Percentiles rank a stretch among this genome's conserved stretches.
Evolutionary conservation across 768 basidiomycete species (phyloP).

Genomic region (Flagelloscypha sp.): DNA sequence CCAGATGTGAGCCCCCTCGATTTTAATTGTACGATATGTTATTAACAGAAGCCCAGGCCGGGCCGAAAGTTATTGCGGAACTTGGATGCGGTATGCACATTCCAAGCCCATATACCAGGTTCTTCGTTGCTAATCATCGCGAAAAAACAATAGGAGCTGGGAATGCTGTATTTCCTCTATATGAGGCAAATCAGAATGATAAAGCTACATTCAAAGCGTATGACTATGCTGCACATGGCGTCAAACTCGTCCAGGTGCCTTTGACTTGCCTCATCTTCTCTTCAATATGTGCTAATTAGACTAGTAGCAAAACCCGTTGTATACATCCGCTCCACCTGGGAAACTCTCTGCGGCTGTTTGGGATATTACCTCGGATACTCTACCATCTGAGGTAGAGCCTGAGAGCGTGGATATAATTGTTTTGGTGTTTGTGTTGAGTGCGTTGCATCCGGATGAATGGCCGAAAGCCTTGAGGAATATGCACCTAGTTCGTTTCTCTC

Average conservation of each 20-base stretch:
- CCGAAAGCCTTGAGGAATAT: slow-evolving; percentile 71
- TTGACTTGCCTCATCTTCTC: not conserved
- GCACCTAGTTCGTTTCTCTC: slow-evolving; percentile 42
- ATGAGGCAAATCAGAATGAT: slow-evolving; percentile 78
- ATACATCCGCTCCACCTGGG: slow-evolving; percentile 57
- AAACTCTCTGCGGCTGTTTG: slow-evolving; percentile 76
- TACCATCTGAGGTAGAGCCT: slow-evolving; percentile 57
- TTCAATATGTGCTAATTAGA: not conserved
- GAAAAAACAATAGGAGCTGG: slow-evolving; percentile 62
- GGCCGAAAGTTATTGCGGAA: slow-evolving; percentile 69
- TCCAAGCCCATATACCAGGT: slow-evolving; percentile 7
- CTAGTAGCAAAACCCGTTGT: slow-evolving; percentile 69
- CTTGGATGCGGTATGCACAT: slow-evolving; percentile 73
- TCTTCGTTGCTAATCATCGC: not conserved
- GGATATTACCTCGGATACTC: slow-evolving; percentile 70
- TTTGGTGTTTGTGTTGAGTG: slow-evolving; percentile 91
- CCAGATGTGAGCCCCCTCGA: slow-evolving; percentile 40
- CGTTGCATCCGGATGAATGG: slow-evolving; percentile 94
- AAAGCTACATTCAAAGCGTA: slow-evolving; percentile 68
- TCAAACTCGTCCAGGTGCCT: slow-evolving; percentile 80
- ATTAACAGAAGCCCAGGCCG: slow-evolving; percentile 46
- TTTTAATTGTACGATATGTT: slow-evolving; percentile 3
- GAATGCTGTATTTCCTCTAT: slow-evolving; percentile 87
- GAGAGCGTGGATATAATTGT: slow-evolving; percentile 79
- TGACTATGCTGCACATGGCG: slow-evolving; percentile 85